Conservation (phyloP, 2,329 filamentous ascomycete species). For the Hymenoscyphus occultus region DNA sequence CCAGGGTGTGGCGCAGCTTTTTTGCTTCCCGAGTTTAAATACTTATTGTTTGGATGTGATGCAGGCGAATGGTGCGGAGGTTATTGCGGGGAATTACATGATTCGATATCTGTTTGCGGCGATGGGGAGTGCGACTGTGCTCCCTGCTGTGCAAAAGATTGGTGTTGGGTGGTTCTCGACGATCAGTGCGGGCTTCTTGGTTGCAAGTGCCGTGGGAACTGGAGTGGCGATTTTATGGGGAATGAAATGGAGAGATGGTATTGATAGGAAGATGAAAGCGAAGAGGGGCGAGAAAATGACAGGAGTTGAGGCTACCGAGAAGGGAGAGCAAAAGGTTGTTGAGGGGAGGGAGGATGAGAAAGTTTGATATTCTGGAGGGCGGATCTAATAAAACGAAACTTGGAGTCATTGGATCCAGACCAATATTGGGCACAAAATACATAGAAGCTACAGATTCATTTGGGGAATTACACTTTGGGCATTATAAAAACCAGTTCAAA, state of each 20-base stretch:
- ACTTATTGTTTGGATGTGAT: constrained; percentile 83
- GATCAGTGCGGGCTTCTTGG: constrained; percentile 58
- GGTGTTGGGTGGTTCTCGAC: constrained; percentile 82
- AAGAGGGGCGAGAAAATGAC: constrained; percentile 30
- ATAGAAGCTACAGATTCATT: too few relatives aligned
- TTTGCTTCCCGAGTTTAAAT: constrained; percentile 73
- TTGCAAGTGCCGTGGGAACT: constrained; percentile 34
- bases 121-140: constrained; percentile 64
- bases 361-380: constrained; percentile 14
- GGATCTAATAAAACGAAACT: background rate
- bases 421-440: too few relatives aligned
- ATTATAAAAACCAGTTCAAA: too few relatives aligned
- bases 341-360: constrained; percentile 19
- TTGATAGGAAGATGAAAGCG: constrained; percentile 48
- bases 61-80: constrained; percentile 66
- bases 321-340: constrained; percentile 8
- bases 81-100: constrained; percentile 78
- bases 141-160: constrained; percentile 70
- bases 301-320: background rate
- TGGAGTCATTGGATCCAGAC: background rate
- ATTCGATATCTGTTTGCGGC: constrained; percentile 74
- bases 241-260: constrained; percentile 40
- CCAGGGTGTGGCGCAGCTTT: constrained; percentile 71
- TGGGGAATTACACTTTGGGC: too few relatives aligned
- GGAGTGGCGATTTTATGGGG: constrained; percentile 31